Evolutionary conservation across 106 monocot species (phyloP).

Genomic region (Triglochin maritima): DNA sequence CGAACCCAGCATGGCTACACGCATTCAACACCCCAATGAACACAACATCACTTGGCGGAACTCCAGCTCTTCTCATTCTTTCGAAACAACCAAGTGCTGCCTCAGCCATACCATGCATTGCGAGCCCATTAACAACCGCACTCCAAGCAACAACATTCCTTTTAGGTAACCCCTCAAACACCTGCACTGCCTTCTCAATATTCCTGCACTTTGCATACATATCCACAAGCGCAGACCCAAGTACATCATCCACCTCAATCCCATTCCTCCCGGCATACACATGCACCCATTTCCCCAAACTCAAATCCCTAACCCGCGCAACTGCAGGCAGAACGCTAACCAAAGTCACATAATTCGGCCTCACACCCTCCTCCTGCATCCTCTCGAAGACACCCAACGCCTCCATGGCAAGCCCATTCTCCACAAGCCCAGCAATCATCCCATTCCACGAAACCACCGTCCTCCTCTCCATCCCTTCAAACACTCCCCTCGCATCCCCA

Average conservation of each 20-base stretch:
- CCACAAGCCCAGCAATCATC: constrained; percentile 33
- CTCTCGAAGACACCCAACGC: constrained; percentile 26
- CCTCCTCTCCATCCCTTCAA: constrained; percentile 27
- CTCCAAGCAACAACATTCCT: constrained; percentile 43
- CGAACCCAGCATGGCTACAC: constrained; percentile 29
- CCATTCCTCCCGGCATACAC: constrained; percentile 18
- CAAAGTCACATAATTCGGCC: constrained; percentile 37
- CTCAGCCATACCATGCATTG: constrained; percentile 42
- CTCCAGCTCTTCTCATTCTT: constrained; percentile 24
- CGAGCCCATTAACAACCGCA: constrained; percentile 40
- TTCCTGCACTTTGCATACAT: constrained; percentile 72
- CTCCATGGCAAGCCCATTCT: constrained; percentile 32
- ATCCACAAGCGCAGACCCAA: constrained; percentile 53
- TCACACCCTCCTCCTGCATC: constrained; percentile 25
- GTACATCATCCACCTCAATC: constrained; percentile 33
- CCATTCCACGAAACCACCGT: constrained; percentile 49
- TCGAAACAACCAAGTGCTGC: constrained; percentile 36
- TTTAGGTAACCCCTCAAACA: constrained; percentile 37
- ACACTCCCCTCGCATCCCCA: constrained; percentile 17
- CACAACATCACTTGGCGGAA: constrained; percentile 38
- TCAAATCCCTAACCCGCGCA: constrained; percentile 23
- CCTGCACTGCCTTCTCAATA: constrained; percentile 31
- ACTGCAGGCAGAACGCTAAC: constrained; percentile 43
- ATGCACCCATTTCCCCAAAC: constrained; percentile 45
- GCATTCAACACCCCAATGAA: constrained; percentile 28